Evolutionary conservation across 441 rosid genomes (phyloP).

Genomic region (Populus hybrid): DNA sequence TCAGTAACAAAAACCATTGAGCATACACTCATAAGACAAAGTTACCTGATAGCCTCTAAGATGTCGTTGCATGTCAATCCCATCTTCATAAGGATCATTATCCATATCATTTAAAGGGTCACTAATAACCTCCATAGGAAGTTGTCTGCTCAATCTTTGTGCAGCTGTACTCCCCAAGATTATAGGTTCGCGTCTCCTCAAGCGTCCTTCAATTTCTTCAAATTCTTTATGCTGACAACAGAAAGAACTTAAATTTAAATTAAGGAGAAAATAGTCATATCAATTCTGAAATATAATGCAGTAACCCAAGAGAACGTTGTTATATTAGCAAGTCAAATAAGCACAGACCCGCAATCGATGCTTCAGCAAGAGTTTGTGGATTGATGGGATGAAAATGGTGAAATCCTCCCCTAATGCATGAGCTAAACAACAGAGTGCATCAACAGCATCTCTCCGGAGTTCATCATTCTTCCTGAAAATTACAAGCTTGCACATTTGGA

Average conservation of each 20-base stretch:
- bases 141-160: constrained; percentile 70
- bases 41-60: constrained; percentile 74
- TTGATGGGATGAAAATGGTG: constrained; percentile 90
- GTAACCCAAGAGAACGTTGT: background rate
- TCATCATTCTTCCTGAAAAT: constrained; percentile 83
- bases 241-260: constrained; percentile 5
- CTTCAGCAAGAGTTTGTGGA: constrained; percentile 83
- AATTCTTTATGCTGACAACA: constrained; percentile 91
- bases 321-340: constrained; percentile 7
- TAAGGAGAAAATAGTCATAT: background rate
- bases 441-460: constrained; percentile 91
- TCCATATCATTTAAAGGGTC: constrained; percentile 85
- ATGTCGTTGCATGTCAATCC: constrained; percentile 54
- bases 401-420: constrained; percentile 99
- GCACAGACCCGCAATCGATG: constrained; percentile 62
- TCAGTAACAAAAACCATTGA: background rate
- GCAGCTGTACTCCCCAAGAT: constrained; percentile 80
- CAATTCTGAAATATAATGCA: background rate
- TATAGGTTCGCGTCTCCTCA: constrained; percentile 80
- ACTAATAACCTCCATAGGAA: constrained; percentile 85
- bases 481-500: constrained; percentile 3
- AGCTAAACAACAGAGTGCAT: constrained; percentile 98
- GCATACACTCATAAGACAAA: background rate
- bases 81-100: constrained; percentile 87
- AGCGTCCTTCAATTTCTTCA: constrained; percentile 89